Evolutionary conservation across 2,329 filamentous ascomycete genomes (phyloP).

Genomic region (Nemania diffusa): DNA sequence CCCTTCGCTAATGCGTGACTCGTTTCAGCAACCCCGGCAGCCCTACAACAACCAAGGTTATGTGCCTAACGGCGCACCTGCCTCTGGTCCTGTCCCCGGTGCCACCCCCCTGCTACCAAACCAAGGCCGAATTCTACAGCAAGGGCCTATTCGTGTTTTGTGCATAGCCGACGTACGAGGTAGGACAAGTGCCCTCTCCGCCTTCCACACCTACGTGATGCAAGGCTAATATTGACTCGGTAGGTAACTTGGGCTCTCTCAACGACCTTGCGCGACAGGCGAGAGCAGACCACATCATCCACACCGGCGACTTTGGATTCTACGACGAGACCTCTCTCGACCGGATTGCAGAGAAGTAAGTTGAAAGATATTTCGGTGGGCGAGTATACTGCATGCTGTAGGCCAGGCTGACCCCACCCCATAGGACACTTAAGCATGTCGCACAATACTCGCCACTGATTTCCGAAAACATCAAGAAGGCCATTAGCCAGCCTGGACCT

Average conservation of each 20-base stretch:
- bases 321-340: conserved; percentile 97
- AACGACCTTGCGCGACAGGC: conserved; percentile 97
- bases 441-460: conserved; percentile 98
- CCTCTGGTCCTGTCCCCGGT: conserved; percentile 63
- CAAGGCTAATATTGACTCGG: conserved; percentile 35
- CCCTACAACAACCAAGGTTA: conserved; percentile 65
- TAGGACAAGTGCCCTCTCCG: conserved; percentile 50
- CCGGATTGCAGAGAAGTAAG: conserved; percentile 97
- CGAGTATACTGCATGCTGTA: background rate
- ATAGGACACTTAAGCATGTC: conserved; percentile 94
- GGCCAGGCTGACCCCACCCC: conserved; percentile 15
- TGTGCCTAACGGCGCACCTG: conserved; percentile 70
- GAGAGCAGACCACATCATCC: conserved; percentile 95
- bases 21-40: conserved; percentile 51
- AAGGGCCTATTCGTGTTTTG: conserved; percentile 72
- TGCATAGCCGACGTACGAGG: conserved; percentile 79
- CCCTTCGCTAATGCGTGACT: conserved; percentile 33
- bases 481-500: conserved; percentile 73
- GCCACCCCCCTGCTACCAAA: conserved; percentile 74
- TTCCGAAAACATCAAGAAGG: conserved; percentile 77
- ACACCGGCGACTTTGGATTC: conserved; percentile 99
- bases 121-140: conserved; percentile 73
- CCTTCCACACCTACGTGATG: conserved; percentile 10
- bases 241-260: conserved; percentile 93
- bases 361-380: conserved; percentile 33